Evolutionary conservation across 2,329 filamentous ascomycete species (phyloP).

Genomic region (Lasiodiplodia gonubiensis): DNA sequence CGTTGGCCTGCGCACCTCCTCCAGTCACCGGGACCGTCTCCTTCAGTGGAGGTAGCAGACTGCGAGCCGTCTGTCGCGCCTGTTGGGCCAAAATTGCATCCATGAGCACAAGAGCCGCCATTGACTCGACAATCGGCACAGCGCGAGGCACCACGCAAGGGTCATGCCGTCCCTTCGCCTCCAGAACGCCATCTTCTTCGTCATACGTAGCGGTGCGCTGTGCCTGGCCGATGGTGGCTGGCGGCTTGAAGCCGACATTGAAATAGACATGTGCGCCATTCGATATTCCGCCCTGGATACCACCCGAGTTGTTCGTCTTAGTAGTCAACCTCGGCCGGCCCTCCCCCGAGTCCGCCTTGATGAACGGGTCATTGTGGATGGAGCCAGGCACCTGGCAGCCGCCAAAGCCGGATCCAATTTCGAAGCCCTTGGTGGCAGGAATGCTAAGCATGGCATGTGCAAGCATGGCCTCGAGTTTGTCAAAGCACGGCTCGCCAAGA

Average conservation of each 20-base stretch:
- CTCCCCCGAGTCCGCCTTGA: constrained; percentile 61
- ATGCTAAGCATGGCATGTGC: constrained; percentile 95
- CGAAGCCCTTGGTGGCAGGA: constrained; percentile 93
- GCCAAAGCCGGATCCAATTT: constrained; percentile 90
- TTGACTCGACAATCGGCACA: constrained; percentile 87
- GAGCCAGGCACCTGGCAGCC: constrained; percentile 86
- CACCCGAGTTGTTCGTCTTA: constrained; percentile 92
- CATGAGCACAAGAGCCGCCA: constrained; percentile 86
- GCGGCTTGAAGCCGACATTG: constrained; percentile 91
- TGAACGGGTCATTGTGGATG: constrained; percentile 89
- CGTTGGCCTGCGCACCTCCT: constrained; percentile 26
- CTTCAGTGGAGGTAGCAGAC: constrained; percentile 46
- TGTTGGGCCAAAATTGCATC: constrained; percentile 87
- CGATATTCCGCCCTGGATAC: constrained; percentile 92
- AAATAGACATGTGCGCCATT: constrained; percentile 96
- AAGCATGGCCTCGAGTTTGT: constrained; percentile 91
- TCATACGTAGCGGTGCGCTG: constrained; percentile 85
- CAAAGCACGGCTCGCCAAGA: constrained; percentile 91
- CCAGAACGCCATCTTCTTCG: constrained; percentile 74
- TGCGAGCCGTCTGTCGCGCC: constrained; percentile 53
- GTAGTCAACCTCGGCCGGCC: constrained; percentile 73
- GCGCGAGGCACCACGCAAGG: constrained; percentile 90
- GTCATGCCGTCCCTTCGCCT: constrained; percentile 93
- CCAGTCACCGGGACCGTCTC: constrained; percentile 42
- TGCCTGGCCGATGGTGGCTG: constrained; percentile 88